These are phyloP conservation scores for Clonostachys rosea DNA, from an alignment of 2,329 filamentous ascomycete genomes.

Conservation along the genomic window DNA sequence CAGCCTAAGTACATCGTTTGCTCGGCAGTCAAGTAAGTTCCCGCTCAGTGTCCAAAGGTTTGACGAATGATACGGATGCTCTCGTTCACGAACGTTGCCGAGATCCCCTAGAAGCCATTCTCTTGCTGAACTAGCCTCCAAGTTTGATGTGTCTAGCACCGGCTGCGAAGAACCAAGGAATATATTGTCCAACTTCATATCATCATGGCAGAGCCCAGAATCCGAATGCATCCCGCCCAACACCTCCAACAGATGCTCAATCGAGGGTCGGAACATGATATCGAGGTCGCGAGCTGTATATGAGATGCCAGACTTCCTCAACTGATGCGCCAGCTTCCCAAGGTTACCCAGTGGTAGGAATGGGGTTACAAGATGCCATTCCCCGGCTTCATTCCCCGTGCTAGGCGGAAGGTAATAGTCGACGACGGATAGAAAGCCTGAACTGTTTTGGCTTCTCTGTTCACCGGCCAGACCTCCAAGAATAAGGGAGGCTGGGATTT, in stretches of 20 bases:
- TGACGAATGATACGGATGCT: slow-evolving; percentile 21
- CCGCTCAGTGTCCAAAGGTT: slow-evolving; percentile 16
- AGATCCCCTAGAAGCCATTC: slow-evolving; percentile 23
- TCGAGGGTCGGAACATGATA: slow-evolving; percentile 16
- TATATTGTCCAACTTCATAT: slow-evolving; percentile 24
- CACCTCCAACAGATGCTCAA: slow-evolving; percentile 16
- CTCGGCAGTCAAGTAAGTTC: slow-evolving; percentile 20
- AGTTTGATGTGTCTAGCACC: slow-evolving; percentile 1
- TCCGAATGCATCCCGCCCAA: slow-evolving; percentile 16
- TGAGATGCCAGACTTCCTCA: slow-evolving; percentile 6
- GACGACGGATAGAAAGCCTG: slow-evolving; percentile 16
- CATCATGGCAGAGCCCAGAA: slow-evolving; percentile 21
- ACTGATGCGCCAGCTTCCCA: slow-evolving; percentile 12
- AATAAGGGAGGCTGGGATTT: slow-evolving; percentile 19
- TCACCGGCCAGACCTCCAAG: slow-evolving; percentile 13
- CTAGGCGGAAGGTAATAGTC: slow-evolving; percentile 20
- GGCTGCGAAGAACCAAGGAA: slow-evolving; percentile 10
- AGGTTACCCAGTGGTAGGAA: slow-evolving; percentile 16
- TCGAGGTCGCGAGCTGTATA: slow-evolving; percentile 18
- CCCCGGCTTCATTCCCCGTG: not conserved
- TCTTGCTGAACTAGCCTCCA: not conserved
- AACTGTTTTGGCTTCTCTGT: not conserved
- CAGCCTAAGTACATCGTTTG: slow-evolving; percentile 23
- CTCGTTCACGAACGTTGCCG: slow-evolving; percentile 19
- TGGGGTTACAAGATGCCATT: slow-evolving; percentile 21